These are phyloP conservation scores for Aspergillus sojae DNA, from an alignment of 2,329 filamentous ascomycete genomes.

Conservation along the genomic window DNA sequence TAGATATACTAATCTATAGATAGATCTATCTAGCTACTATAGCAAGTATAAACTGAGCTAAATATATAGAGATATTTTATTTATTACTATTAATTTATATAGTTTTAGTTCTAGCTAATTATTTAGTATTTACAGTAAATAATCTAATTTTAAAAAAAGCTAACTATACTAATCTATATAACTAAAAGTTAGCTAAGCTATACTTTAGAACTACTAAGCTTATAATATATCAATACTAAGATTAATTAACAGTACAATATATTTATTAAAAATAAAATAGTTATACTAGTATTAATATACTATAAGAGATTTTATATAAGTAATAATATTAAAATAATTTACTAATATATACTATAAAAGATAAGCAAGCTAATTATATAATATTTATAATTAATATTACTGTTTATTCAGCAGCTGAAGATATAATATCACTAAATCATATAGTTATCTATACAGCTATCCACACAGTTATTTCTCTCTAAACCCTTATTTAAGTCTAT, in stretches of 20 bases:
- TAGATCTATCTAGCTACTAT: background rate
- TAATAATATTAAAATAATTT: background rate
- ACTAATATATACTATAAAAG: background rate
- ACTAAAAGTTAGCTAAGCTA: fast-evolving
- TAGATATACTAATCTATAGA: fast-evolving
- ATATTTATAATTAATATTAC: background rate
- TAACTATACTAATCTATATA: background rate
- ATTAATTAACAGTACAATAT: background rate
- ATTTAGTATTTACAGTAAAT: background rate
- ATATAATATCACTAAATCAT: no score
- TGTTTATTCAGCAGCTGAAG: background rate
- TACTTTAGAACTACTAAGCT: background rate
- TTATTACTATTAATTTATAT: background rate
- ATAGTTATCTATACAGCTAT: no score
- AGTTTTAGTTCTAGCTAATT: background rate
- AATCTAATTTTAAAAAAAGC: background rate
- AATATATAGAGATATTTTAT: background rate
- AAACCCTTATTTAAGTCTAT: no score
- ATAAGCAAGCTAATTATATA: background rate
- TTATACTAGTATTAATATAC: background rate
- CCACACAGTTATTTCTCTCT: no score
- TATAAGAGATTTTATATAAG: background rate
- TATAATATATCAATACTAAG: background rate
- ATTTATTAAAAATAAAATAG: background rate
- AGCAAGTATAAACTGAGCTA: background rate